These are phyloP conservation scores for Apiospora kogelbergensis DNA, from an alignment of 2,329 filamentous ascomycete genomes.

Conservation along the genomic window DNA sequence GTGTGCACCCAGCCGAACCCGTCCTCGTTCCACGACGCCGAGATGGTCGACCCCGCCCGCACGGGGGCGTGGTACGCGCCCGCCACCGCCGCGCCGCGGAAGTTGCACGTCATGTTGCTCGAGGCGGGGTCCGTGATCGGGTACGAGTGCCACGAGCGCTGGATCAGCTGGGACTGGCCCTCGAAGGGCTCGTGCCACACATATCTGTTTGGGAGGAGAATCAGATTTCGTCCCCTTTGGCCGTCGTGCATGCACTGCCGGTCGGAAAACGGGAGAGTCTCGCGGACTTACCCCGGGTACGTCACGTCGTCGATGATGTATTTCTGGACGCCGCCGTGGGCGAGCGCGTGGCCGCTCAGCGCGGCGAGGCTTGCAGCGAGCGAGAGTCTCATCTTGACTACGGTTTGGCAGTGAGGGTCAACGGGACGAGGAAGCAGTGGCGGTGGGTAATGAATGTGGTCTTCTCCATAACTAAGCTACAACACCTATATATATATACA, in stretches of 20 bases:
- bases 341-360: constrained; percentile 9
- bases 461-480: background rate
- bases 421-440: too few relatives aligned
- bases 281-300: constrained; percentile 40
- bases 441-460: background rate
- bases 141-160: constrained; percentile 59
- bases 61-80: constrained; percentile 38
- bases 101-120: constrained; percentile 55
- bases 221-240: too few relatives aligned
- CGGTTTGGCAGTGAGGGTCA: background rate
- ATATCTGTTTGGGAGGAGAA: background rate
- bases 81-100: constrained; percentile 46
- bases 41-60: constrained; percentile 47
- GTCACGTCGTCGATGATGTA: constrained; percentile 45
- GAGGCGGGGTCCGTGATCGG: constrained; percentile 49
- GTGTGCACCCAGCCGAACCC: constrained; percentile 50
- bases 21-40: constrained; percentile 49
- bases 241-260: too few relatives aligned
- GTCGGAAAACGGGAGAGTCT: too few relatives aligned
- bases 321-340: constrained; percentile 42
- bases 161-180: constrained; percentile 48
- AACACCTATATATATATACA: background rate
- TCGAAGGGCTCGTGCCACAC: constrained; percentile 8
- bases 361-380: background rate
- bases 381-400: constrained; percentile 6